Percentiles rank a stretch among this genome's conserved stretches.
Conservation (phyloP, 768 basidiomycete species). For the Boletus rex-veris region DNA sequence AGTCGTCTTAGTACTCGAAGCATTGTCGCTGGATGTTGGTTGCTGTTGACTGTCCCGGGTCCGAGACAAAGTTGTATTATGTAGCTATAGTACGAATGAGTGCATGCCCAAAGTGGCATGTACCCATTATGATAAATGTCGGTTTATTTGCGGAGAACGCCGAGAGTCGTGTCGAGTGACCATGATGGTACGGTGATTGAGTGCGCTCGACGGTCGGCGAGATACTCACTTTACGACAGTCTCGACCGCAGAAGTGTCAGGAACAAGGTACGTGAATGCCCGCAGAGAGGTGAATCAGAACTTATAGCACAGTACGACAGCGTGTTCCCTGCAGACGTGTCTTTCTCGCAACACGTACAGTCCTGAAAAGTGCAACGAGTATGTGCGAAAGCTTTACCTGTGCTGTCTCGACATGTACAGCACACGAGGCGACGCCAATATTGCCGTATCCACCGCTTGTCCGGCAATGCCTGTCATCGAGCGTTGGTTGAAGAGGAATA, state of each 20-base stretch:
- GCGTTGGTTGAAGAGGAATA: slow-evolving; percentile 50
- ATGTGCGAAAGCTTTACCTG: slow-evolving; percentile 51
- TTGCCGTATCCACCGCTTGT: slow-evolving; percentile 56
- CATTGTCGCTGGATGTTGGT: no score
- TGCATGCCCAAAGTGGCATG: not conserved
- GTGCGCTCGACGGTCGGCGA: no score
- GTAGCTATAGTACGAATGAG: not conserved
- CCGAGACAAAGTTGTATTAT: slow-evolving; percentile 1
- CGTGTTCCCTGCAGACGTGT: slow-evolving; percentile 62
- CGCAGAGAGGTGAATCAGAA: not conserved
- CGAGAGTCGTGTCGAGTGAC: not conserved
- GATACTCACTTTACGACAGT: not conserved
- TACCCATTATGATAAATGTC: not conserved
- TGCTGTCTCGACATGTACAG: slow-evolving; percentile 64
- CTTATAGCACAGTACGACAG: slow-evolving; percentile 30
- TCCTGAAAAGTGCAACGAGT: slow-evolving; percentile 57
- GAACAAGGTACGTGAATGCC: slow-evolving; percentile 19
- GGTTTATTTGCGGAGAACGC: not conserved
- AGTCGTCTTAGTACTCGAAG: no score
- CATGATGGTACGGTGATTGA: no score
- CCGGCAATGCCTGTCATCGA: slow-evolving; percentile 50
- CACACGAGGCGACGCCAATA: slow-evolving; percentile 10
- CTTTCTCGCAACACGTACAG: slow-evolving; percentile 59
- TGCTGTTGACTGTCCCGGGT: not conserved
- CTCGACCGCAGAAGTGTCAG: slow-evolving; percentile 17